A percentile compares a stretch with the other conserved stretches of the same genome.
phyloP scores from a whole-genome alignment of 495 filamentous ascomycete genomes.

The Letharia columbiana region DNA sequence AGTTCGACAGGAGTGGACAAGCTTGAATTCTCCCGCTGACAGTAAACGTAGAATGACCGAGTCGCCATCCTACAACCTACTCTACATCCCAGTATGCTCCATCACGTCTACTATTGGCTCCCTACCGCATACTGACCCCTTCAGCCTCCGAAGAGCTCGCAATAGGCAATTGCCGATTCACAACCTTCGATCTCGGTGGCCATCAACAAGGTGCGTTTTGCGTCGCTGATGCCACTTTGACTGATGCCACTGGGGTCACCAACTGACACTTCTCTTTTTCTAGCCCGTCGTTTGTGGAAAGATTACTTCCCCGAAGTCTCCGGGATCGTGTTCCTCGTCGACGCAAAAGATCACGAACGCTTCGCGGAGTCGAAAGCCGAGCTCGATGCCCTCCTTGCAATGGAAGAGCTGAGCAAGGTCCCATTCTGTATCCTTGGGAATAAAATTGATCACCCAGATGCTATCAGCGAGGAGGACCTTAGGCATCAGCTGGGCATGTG shows the following conservation, averaged over 20 bases:
- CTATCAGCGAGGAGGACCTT: constrained; percentile 89
- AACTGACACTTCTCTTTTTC: not conserved
- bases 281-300: constrained; percentile 93
- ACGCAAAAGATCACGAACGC: constrained; percentile 92
- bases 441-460: constrained; percentile 97
- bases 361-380: constrained; percentile 91
- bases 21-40: constrained; percentile 27
- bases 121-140: constrained; percentile 11
- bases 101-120: not conserved
- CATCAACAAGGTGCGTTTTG: constrained; percentile 77
- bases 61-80: constrained; percentile 89
- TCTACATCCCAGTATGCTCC: constrained; percentile 69
- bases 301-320: constrained; percentile 98
- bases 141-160: constrained; percentile 89
- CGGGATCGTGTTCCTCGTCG: constrained; percentile 95
- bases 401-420: constrained; percentile 89
- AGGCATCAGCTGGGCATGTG: constrained; percentile 82
- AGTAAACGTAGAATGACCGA: constrained; percentile 59
- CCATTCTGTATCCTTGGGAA: constrained; percentile 94
- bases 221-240: not conserved
- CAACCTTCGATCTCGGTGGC: constrained; percentile 93
- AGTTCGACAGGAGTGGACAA: not conserved
- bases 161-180: constrained; percentile 94
- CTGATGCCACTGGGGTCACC: not conserved
- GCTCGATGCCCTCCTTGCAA: constrained; percentile 84